Base-by-base conservation (phyloP, 2,329 filamentous ascomycete genomes). In the Scytalidium lignicola region DNA sequence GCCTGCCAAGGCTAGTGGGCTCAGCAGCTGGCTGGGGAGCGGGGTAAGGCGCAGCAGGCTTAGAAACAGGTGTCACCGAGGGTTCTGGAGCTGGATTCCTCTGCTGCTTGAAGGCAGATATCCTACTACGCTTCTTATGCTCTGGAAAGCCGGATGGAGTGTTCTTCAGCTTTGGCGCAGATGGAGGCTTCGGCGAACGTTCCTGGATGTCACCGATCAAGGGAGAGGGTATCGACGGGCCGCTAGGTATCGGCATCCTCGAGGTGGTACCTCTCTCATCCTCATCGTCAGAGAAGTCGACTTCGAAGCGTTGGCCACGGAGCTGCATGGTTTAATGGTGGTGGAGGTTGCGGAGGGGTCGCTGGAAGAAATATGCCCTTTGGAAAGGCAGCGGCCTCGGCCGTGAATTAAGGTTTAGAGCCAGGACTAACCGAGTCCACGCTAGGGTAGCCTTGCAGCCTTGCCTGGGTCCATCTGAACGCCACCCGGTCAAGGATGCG, bases 101-200 rank as follows among this genome's bases (percentile, higher is more conserved):
- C 62, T 83, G 80, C 61, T 88, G 83, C 65, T 90, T 95, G 72
- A 96, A 96, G 1, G 86, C 79, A 1, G 90, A 96, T 7, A 80
- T 69, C 50, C 79, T 78, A 49, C 74, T 76, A 56, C 91, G 83
- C 65, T 88, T 90, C 67, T 87, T 93, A 66, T 90, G 91, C 51
- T 84, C 82, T n/a, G 93, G 93, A 58, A 97, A 97, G 1, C 93
- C 93, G 12, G 80, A 83, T 3, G 74, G 67, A 18, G 74, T 71
- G 9, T 72, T 69, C 46, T 79, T 80, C 39, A 80, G 70, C 43
- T 76, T 75, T 13, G 85, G 83, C 9, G 83, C 79, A 37, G 75
- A 74, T 8, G 86, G 83, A 3, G 86, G 76, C 54, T 80, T 83
- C 19, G 81, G 74, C 20, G 74, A 77, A 54, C 88, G 86, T 71